These are phyloP conservation scores for Platismatia glauca DNA, from an alignment of 495 filamentous ascomycete species.

Conservation along the genomic window DNA sequence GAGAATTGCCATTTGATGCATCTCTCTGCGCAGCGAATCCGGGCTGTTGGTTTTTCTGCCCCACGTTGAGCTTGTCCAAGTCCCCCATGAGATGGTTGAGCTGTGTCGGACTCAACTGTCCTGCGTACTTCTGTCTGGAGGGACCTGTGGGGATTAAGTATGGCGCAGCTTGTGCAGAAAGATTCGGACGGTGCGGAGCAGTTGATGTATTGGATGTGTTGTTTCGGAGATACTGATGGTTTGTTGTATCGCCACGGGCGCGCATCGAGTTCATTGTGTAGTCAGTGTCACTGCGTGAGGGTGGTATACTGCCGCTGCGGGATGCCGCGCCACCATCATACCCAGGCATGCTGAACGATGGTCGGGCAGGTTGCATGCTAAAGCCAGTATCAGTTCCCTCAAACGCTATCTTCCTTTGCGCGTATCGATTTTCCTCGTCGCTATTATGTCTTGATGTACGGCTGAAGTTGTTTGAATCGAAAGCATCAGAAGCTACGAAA, in stretches of 20 bases:
- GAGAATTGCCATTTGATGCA: not conserved
- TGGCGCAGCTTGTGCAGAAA: conserved; percentile 16
- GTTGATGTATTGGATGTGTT: conserved; percentile 5
- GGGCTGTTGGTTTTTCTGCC: conserved; percentile 15
- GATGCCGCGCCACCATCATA: conserved; percentile 29
- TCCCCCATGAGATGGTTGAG: conserved; percentile 18
- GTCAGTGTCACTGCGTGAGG: conserved; percentile 32
- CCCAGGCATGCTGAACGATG: conserved; percentile 22
- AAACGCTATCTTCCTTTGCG: conserved; percentile 15
- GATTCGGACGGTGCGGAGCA: conserved; percentile 15
- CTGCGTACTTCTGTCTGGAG: conserved; percentile 5
- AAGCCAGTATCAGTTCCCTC: conserved; percentile 15
- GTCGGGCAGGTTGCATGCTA: conserved; percentile 16
- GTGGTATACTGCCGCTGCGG: conserved; percentile 33
- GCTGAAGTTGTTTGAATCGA: conserved; percentile 10
- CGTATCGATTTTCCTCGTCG: conserved; percentile 21
- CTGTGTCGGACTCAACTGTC: conserved; percentile 14
- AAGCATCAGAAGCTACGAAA: conserved; percentile 17
- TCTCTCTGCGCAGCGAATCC: conserved; percentile 11
- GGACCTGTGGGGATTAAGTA: conserved; percentile 7
- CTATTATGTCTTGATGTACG: conserved; percentile 22
- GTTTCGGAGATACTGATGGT: conserved; percentile 9
- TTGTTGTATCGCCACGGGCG: conserved; percentile 17
- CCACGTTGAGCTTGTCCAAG: conserved; percentile 19
- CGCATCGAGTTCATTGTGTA: conserved; percentile 12